A percentile compares a stretch with the other conserved stretches of the same genome.
These are phyloP conservation scores for Nissolia schottii DNA, from an alignment of 306 rosid species.

Conservation along the genomic window DNA sequence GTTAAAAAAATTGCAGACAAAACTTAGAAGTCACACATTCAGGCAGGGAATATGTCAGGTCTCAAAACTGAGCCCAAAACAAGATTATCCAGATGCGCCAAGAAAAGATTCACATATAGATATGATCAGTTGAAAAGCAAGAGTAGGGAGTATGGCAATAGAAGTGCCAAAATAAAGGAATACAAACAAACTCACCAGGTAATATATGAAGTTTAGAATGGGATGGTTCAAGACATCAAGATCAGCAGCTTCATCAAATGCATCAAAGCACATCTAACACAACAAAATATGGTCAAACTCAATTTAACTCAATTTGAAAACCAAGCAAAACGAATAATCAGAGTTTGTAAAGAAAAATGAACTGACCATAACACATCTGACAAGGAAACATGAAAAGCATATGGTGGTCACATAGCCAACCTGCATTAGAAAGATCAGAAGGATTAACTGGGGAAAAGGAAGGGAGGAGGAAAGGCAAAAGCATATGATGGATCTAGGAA, in stretches of 20 bases:
- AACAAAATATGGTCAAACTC: slow-evolving; percentile 18
- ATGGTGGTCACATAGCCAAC: slow-evolving; percentile 98
- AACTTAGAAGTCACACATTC: neutral
- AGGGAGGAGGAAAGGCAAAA: neutral
- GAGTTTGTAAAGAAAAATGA: neutral
- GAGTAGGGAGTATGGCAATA: neutral
- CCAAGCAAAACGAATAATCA: slow-evolving; percentile 3
- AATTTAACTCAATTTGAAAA: neutral
- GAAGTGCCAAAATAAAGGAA: neutral
- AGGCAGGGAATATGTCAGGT: neutral
- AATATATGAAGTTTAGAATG: slow-evolving; percentile 75
- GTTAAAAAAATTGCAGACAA: slow-evolving; percentile 8
- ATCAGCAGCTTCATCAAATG: slow-evolving; percentile 74
- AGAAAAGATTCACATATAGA: neutral
- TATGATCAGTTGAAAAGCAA: slow-evolving; percentile 7
- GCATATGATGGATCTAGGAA: neutral
- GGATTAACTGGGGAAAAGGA: neutral
- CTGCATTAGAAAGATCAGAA: slow-evolving; percentile 43
- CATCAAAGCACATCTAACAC: slow-evolving; percentile 82
- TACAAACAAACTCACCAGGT: slow-evolving; percentile 58
- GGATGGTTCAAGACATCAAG: slow-evolving; percentile 97
- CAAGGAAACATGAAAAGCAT: slow-evolving; percentile 90
- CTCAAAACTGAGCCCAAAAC: neutral
- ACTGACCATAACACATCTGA: slow-evolving; percentile 93
- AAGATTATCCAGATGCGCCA: neutral